Evolutionary conservation across 2,329 filamentous ascomycete species (phyloP), one percentile per base, ranked within the genome.

Genomic region (Aspergillus carbonarius): DNA sequence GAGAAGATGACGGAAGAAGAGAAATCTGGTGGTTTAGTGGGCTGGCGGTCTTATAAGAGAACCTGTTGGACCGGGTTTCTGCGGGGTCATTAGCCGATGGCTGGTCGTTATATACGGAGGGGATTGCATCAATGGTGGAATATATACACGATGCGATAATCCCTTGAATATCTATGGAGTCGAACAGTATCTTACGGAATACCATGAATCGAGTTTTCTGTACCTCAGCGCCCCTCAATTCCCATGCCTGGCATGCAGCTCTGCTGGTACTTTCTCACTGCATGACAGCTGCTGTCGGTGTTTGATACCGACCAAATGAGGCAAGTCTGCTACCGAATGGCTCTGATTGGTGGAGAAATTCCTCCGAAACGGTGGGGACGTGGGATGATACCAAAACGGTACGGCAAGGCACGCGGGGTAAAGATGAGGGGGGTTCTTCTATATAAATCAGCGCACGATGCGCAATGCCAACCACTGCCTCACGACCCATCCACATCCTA

Each of bases 391-490:
- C 37, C 49, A 20, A 25, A 35, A 39, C 50, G 35, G 50, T 42
- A 53, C 39, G 25, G 37, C 50, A 27, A 18, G 37, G 17, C 50
- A 53, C 50, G 50, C 50, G 50, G 50, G 50, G 50, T 53, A 53
- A 53, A 54, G 35, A 51, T 54, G 51, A 54, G 51, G 51, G 51
- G 51, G 30, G 44, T 10, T 48, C 23, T 30, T 30, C 44, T 54
- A 54, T 54, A 54, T 42, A 42, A 54, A 40, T 54, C 23, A 30
- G 18, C 20, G 8, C 18, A 27, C 9, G 15, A 25, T 30, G 25
- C 20, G 5, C 44, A 30, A 10, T 25, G 17, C 25, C 50, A 27
- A 42, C 25, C 9, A 12, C 50, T 10, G 27, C 27, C 12, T 12
- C 15, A 7, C 15, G 13, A 30, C 18, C 12, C 17, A 32, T 50